Percentiles rank a stretch among this genome's conserved stretches.
Conservation (phyloP, 2,329 filamentous ascomycete genomes). For the Talaromyces sp. region DNA sequence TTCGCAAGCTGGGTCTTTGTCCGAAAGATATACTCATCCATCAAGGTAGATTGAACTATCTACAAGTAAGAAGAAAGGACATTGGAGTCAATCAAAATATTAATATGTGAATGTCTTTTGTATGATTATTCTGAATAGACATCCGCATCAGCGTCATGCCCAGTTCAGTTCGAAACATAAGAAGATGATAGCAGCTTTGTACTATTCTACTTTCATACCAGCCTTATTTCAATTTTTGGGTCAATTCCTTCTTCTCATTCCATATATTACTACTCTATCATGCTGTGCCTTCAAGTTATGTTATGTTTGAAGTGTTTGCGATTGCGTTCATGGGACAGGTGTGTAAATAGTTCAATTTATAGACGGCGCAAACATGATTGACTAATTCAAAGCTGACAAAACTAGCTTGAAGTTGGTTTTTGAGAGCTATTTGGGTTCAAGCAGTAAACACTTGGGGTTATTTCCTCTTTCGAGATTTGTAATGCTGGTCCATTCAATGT, state of each 20-base stretch:
- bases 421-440: no score
- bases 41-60: slow-evolving; percentile 81
- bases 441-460: no score
- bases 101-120: slow-evolving; percentile 8
- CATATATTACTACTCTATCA: neutral
- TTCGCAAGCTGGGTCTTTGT: slow-evolving; percentile 94
- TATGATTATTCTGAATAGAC: neutral
- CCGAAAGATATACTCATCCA: slow-evolving; percentile 90
- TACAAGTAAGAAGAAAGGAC: neutral
- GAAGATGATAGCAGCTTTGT: neutral
- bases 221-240: neutral
- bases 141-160: neutral
- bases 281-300: neutral
- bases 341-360: slow-evolving; percentile 6
- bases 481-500: no score
- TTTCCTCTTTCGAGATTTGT: no score
- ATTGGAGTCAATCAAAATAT: neutral
- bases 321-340: neutral
- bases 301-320: neutral
- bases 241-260: neutral
- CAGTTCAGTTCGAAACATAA: neutral
- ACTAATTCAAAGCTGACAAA: neutral
- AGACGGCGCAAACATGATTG: neutral
- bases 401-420: no score
- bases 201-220: neutral